A percentile compares a stretch with the other conserved stretches of the same genome.
Evolutionary conservation across 164 flowering plant species (phyloP).

Genomic region (Chimonanthus praecox): DNA sequence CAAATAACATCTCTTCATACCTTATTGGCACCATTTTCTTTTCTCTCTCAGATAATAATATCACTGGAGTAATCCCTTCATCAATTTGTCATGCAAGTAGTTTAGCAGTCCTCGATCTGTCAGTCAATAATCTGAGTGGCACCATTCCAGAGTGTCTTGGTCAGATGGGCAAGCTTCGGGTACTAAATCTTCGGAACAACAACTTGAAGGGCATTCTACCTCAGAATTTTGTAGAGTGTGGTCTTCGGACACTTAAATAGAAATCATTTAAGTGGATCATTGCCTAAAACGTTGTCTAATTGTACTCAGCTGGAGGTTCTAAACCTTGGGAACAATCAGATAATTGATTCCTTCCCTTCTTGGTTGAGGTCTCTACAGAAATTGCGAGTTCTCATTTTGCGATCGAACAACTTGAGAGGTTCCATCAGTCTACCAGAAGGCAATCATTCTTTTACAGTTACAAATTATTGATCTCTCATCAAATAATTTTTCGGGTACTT

Average conservation of each 20-base stretch:
- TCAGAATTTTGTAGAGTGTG: constrained; percentile 24
- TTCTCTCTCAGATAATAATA: constrained; percentile 33
- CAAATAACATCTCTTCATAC: constrained; percentile 14
- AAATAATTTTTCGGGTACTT: constrained; percentile 39
- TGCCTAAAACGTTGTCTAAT: constrained; percentile 45
- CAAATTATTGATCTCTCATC: constrained; percentile 50
- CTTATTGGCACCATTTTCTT: constrained; percentile 17
- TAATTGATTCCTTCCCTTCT: constrained; percentile 45
- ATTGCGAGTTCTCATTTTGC: constrained; percentile 54
- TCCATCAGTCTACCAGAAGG: constrained; percentile 5
- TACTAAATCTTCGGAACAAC: constrained; percentile 45
- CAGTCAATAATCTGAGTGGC: constrained; percentile 38
- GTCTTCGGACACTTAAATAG: constrained; percentile 32
- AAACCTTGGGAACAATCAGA: constrained; percentile 48
- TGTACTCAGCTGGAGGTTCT: constrained; percentile 46
- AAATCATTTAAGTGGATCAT: constrained; percentile 38
- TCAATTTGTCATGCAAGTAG: constrained; percentile 35
- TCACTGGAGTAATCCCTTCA: constrained; percentile 42
- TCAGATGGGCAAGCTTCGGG: constrained; percentile 15
- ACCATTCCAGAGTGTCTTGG: constrained; percentile 35
- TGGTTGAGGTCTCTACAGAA: constrained; percentile 25
- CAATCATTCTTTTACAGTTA: constrained; percentile 23
- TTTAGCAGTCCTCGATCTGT: constrained; percentile 44
- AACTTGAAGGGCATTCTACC: constrained; percentile 35
- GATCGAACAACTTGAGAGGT: constrained; percentile 52